A percentile compares a stretch with the other conserved stretches of the same genome.
Evolutionary conservation across 768 basidiomycete species (phyloP).

Genomic region (Glaciozyma martinii): DNA sequence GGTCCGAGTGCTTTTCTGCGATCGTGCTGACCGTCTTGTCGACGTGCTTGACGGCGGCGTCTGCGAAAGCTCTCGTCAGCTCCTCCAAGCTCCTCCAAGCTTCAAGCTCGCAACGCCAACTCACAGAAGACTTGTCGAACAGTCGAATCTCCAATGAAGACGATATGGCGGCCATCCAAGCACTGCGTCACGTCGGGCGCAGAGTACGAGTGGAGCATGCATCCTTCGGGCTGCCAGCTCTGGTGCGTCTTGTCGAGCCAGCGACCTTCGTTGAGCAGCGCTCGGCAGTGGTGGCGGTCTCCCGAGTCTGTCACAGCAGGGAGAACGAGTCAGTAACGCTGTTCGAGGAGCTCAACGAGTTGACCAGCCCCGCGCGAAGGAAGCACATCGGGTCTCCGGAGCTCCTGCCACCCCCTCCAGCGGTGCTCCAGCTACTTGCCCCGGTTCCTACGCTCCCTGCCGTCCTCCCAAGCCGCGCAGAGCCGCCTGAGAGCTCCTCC

Average conservation of each 20-base stretch:
- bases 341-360: background rate
- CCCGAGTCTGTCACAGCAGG: conserved; percentile 49
- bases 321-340: background rate
- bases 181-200: conserved; percentile 51
- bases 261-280: conserved; percentile 60
- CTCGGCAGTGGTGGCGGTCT: conserved; percentile 64
- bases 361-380: background rate
- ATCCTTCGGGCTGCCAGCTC: conserved; percentile 87
- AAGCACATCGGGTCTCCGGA: too few relatives aligned
- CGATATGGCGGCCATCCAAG: conserved; percentile 51
- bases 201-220: conserved; percentile 64
- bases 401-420: background rate
- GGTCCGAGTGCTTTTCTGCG: conserved; percentile 63
- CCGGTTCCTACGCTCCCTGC: background rate
- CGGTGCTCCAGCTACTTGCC: too few relatives aligned
- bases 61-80: conserved; percentile 5
- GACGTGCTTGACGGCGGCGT: conserved; percentile 45
- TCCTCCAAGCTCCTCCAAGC: too few relatives aligned
- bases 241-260: conserved; percentile 62
- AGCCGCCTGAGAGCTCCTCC: too few relatives aligned
- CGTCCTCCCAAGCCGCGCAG: too few relatives aligned
- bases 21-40: conserved; percentile 43
- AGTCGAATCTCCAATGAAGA: conserved; percentile 79
- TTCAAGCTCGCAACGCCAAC: background rate
- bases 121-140: conserved; percentile 66